Base-by-base conservation (phyloP, 2,329 filamentous ascomycete genomes). In the Atkinsonella texensis region DNA sequence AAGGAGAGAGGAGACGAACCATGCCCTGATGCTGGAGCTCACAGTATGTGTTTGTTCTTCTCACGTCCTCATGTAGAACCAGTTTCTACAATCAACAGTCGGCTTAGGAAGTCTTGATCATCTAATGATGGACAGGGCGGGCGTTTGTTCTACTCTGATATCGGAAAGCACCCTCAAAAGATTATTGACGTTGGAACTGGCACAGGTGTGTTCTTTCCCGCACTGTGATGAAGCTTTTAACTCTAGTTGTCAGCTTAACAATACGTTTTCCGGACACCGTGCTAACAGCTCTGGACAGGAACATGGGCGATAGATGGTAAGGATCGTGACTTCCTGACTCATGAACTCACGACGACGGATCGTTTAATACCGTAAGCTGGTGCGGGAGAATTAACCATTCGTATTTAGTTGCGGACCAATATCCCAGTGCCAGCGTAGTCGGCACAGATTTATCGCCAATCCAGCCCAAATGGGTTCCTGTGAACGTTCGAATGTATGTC, bases 401-500 rank as follows among this genome's bases (percentile, higher is more conserved):
- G 18, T 7, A 15, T 39, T 11, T 35, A 64, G 70, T 72, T 55
- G 72, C 67, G 47, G 71, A 74, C 55, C 56, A 62, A 20, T 71
- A 67, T 50, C 70, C 70, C n/a, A 61, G 62, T 39, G 65, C 71
- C 6, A 65, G 64, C 44, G 66, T 73, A 2, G 52, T 70, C 15
- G 71, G 70, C 44, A 69, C 66, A 28, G 70, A 74, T 49, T 55
- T 74, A 17, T 72, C 70, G 3, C 70, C 73, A 2, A 74, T 74
- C 18, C 72, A 75, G 55, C 69, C 71, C 2, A 64, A 63, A 38
- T 71, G 68, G 63, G 70, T 83, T 12, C 81, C 80, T 15, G 71
- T 75, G 11, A 84, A 84, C 59, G 71, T 79, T n/a, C 70, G 70
- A 8, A 83, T 83, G 65, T 68, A 81, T 53, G 72, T 85, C 10